Evolutionary conservation across 768 basidiomycete species (phyloP), one percentile per base, ranked within the genome.

Genomic region (Boletus coccyginus): DNA sequence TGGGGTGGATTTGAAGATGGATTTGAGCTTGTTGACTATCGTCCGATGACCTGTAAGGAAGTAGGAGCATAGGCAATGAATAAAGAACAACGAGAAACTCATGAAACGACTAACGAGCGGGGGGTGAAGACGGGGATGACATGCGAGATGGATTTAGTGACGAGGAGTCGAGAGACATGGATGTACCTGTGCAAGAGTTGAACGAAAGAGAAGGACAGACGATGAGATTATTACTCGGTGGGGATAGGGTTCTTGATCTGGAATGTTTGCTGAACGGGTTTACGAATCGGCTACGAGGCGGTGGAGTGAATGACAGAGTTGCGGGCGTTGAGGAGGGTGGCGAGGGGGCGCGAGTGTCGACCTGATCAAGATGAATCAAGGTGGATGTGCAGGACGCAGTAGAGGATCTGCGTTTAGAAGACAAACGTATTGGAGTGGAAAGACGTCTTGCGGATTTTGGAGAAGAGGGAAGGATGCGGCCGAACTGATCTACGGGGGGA

Each of bases 1-100:
- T 5, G 54, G 49, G 2, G 49, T 14, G 19, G 62, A 39, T 47
- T 59, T 67, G 32, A 69, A 65, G 17, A 67, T 50, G 36, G 70
- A 64, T 50, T 60, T 67, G 16, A 69, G n/a, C 45, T 55, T 70
- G 46, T 19, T 50, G 27, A 44, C 54, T 2, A 71, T 44, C 14
- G 47, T 42, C 11, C 53, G 57, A 45, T 53, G 62, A 16, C 48
- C 59, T 65, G 32, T 11, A 13, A 39, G 8, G 38, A 11, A n/a
- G 35, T 12, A 11, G 5, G 3, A n/a, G 29, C 24, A 33, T n/a
- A 56, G 21, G 38, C 10, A 9, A n/a, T 39, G 9, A 36, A 7
- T 24, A 45, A 48, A 10, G 42, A 45, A 35, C 27, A 14, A 29
- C 19, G 13, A 42, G 27, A 7, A 27, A 29, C 5, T 38, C 4